phyloP scores from a whole-genome alignment of 345 rosid genomes.

The Lumnitzera racemosa region DNA sequence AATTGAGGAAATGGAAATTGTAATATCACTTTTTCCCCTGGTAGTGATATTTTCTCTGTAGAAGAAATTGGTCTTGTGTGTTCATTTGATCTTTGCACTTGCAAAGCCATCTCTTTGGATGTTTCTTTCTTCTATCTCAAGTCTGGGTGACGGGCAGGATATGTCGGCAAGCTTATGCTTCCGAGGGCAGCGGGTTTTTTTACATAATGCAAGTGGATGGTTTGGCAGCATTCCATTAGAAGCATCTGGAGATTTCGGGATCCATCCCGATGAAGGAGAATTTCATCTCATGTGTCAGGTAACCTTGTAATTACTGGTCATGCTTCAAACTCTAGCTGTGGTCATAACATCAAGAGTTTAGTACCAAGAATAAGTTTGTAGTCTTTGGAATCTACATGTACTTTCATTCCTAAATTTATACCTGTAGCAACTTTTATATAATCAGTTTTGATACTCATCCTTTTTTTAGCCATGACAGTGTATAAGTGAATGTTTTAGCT shows the following conservation, averaged over 20 bases:
- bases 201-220: conserved; percentile 90
- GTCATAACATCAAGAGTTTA: too few relatives aligned
- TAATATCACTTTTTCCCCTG: too few relatives aligned
- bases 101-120: background rate
- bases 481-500: too few relatives aligned
- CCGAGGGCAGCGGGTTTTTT: conserved; percentile 87
- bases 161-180: conserved; percentile 77
- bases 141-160: conserved; percentile 37
- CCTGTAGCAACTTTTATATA: too few relatives aligned
- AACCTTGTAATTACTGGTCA: background rate
- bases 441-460: too few relatives aligned
- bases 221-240: conserved; percentile 92
- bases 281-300: conserved; percentile 99
- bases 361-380: too few relatives aligned
- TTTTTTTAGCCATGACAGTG: too few relatives aligned
- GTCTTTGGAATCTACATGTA: too few relatives aligned
- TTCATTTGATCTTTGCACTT: too few relatives aligned
- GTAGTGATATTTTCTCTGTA: background rate
- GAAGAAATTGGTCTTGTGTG: background rate
- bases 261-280: conserved; percentile 98
- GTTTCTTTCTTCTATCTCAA: background rate
- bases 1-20: too few relatives aligned
- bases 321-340: too few relatives aligned
- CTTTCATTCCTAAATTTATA: too few relatives aligned
- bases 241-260: conserved; percentile 98